These are phyloP conservation scores for Dendrobium officinale DNA, from an alignment of 106 monocot species.

Conservation along the genomic window DNA sequence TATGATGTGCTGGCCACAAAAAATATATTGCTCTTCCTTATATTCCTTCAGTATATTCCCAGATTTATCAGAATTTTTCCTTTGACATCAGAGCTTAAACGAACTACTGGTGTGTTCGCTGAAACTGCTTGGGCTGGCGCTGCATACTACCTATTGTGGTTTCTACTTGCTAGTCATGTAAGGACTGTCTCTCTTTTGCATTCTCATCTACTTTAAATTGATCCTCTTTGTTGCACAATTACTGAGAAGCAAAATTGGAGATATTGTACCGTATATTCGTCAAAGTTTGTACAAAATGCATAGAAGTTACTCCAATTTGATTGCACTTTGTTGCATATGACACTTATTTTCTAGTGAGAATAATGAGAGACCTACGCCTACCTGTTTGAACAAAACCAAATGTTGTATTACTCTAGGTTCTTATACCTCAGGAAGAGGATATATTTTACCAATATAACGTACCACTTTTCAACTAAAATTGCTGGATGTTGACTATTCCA, in stretches of 20 bases:
- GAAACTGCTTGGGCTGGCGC: constrained; percentile 98
- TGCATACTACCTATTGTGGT: constrained; percentile 85
- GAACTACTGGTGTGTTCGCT: constrained; percentile 87
- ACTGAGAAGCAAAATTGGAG: background rate
- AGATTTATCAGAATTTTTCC: constrained; percentile 69
- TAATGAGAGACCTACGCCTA: background rate
- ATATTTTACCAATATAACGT: background rate
- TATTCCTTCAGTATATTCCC: constrained; percentile 77
- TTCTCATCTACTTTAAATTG: background rate
- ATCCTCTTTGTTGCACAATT: background rate
- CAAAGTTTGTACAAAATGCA: background rate
- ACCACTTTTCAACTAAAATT: background rate
- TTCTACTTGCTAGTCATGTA: constrained; percentile 90
- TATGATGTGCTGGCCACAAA: constrained; percentile 59
- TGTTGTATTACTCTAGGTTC: background rate
- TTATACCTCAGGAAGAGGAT: background rate
- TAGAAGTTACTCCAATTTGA: background rate
- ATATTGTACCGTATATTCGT: background rate
- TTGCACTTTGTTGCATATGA: background rate
- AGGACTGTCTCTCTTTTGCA: constrained; percentile 15
- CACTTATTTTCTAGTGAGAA: background rate
- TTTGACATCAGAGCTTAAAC: constrained; percentile 80
- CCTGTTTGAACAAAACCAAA: background rate
- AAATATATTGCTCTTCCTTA: constrained; percentile 55
- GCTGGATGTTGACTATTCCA: background rate